Base-by-base conservation (phyloP, 2,329 filamentous ascomycete species). In the Periconia sp. region DNA sequence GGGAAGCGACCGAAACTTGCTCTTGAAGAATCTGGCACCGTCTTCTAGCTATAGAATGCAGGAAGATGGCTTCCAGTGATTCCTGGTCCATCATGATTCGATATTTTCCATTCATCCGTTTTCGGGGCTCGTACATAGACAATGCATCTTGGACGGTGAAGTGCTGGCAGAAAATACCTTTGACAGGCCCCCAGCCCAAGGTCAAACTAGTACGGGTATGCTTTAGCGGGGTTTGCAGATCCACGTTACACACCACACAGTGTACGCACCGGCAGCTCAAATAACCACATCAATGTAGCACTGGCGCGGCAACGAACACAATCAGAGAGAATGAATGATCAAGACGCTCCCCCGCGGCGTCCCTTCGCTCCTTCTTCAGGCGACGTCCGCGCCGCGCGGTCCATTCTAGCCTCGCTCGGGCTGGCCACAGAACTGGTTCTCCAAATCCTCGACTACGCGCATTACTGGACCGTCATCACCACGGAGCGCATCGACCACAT, bases 1-100 rank as follows among this genome's bases (percentile, higher is more conserved):
- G n/a, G 47, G 42, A 5, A 60, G 48, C n/a, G n/a, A n/a, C n/a
- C n/a, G n/a, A n/a, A n/a, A n/a, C n/a, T n/a, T n/a, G n/a, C n/a
- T n/a, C 1, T 9, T 13, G 9, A 19, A 48, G 17, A 76, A 62
- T 1, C 50, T 46, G 1, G 49, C 71, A 75, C 53, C 76, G 65
- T 17, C 60, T 57, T 27, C 75, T 65, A 2, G 74, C 75, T 37
- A 79, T 74, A 52, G 73, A 77, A 49, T 79, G 75, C 14, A 77
- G 68, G 52, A 79, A 77, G 13, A 79, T 73, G n/a, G 75, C 71
- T 55, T 79, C 76, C 15, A 79, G 62, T 11, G 79, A 71, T 46
- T 79, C 76, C 50, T 79, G 76, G 52, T 79, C 76, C 65, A 77
- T 75, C 72, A 76, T 77, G 49, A 78, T 76, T 1, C 75, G 69